Percentiles rank a stretch among this genome's conserved stretches.
phyloP scores from a whole-genome alignment of 1,284 basidiomycete genomes.

The Schizophyllum commune region DNA sequence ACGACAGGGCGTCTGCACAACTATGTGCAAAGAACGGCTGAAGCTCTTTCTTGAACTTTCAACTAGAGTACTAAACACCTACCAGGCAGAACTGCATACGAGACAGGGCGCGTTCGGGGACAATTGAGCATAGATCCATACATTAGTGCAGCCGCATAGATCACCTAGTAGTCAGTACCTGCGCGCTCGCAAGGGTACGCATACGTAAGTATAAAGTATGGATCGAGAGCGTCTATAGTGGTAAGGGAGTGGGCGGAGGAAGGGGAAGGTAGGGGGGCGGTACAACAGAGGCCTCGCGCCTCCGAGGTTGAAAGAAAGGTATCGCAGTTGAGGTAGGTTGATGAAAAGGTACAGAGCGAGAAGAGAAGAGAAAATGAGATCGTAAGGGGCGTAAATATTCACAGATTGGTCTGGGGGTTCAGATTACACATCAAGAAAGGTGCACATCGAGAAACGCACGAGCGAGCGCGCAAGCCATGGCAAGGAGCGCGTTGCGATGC shows the following conservation, averaged over 20 bases:
- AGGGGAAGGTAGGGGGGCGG: not conserved
- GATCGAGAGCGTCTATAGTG: not conserved
- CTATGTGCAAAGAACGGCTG: too few species aligned
- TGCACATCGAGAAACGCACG: not conserved
- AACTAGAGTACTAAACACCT: too few species aligned
- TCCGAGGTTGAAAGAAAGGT: not conserved
- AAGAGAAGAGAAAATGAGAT: not conserved
- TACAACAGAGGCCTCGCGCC: not conserved
- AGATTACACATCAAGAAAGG: not conserved
- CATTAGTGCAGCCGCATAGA: too few species aligned
- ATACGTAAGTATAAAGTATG: not conserved
- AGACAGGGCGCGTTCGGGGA: too few species aligned
- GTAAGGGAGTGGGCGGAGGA: not conserved
- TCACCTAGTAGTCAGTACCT: not conserved
- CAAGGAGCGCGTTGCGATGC: not conserved
- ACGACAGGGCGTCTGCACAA: too few species aligned
- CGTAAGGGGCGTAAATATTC: not conserved
- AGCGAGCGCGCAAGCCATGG: too few species aligned
- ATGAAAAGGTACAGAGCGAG: not conserved
- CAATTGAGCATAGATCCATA: too few species aligned
- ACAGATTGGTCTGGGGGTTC: not conserved
- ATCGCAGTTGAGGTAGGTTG: not conserved
- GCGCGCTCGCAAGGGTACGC: not conserved
- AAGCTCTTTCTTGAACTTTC: too few species aligned
- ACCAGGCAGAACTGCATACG: too few species aligned